phyloP scores from a whole-genome alignment of 2,329 filamentous ascomycete species.

The Xylogone sp. region DNA sequence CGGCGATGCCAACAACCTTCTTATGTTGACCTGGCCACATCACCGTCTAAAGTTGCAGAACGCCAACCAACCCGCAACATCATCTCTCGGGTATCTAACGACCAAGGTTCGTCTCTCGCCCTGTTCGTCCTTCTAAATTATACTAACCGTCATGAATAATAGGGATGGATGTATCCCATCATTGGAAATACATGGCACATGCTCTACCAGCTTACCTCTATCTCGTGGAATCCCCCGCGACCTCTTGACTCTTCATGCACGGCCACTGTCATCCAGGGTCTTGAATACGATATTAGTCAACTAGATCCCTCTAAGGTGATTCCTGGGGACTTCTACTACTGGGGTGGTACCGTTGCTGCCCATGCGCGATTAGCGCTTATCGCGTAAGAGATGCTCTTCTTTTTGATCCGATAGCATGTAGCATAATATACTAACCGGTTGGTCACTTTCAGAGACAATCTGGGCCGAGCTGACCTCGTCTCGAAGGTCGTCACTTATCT shows the following conservation, averaged over 20 bases:
- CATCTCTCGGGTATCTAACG: constrained; percentile 18
- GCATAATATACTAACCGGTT: neutral
- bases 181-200: constrained; percentile 19
- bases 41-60: constrained; percentile 17
- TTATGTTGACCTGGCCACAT: constrained; percentile 22
- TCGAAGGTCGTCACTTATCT: constrained; percentile 15
- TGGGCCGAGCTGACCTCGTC: constrained; percentile 18
- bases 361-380: constrained; percentile 19
- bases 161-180: constrained; percentile 23
- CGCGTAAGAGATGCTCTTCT: constrained; percentile 12
- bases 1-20: constrained; percentile 14
- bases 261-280: constrained; percentile 13
- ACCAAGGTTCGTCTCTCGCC: constrained; percentile 15
- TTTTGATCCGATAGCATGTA: neutral
- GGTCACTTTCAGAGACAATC: constrained; percentile 11
- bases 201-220: constrained; percentile 15
- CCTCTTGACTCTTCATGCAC: constrained; percentile 18
- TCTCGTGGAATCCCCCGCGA: constrained; percentile 20
- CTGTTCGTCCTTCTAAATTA: neutral
- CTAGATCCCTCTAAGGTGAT: constrained; percentile 13
- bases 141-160: neutral
- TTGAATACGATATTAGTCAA: constrained; percentile 18
- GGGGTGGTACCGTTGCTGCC: constrained; percentile 20
- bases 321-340: constrained; percentile 22
- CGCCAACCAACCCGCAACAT: constrained; percentile 15